Conservation (phyloP, 305 asterid species). For the Lippia alba region DNA sequence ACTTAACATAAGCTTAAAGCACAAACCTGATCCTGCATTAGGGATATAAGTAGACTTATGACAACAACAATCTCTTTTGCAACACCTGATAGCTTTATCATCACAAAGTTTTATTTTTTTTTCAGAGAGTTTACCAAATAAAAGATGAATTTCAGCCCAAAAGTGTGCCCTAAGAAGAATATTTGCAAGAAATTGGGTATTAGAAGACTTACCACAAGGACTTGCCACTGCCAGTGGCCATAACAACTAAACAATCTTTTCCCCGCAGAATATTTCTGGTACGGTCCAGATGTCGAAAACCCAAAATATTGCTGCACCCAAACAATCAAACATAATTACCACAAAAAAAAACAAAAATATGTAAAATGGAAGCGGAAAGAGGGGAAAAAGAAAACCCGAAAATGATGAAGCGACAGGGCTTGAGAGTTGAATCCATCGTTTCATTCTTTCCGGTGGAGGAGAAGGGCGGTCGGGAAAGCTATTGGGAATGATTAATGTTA, state of each 20-base stretch:
- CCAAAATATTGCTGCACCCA: slow-evolving; percentile 78
- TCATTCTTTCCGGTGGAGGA: slow-evolving; percentile 21
- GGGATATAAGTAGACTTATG: slow-evolving; percentile 88
- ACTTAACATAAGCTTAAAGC: slow-evolving; percentile 10
- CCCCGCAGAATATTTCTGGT: slow-evolving; percentile 80
- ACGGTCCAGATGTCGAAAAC: slow-evolving; percentile 80
- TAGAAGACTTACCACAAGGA: slow-evolving; percentile 67
- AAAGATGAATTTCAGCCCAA: slow-evolving; percentile 8
- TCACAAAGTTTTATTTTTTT: slow-evolving; percentile 25
- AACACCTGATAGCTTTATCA: slow-evolving; percentile 82
- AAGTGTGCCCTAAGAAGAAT: background rate
- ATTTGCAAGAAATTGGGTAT: slow-evolving; percentile 7
- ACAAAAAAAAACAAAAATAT: background rate
- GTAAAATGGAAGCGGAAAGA: background rate
- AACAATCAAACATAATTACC: slow-evolving; percentile 1
- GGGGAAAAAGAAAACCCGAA: slow-evolving; percentile 1
- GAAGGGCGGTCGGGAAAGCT: too few species aligned
- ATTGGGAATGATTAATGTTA: slow-evolving; percentile 1
- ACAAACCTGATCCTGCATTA: slow-evolving; percentile 95
- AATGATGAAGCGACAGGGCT: slow-evolving; percentile 46
- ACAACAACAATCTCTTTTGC: slow-evolving; percentile 77
- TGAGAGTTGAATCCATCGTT: slow-evolving; percentile 67
- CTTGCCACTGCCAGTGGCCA: slow-evolving; percentile 98
- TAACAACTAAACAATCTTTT: slow-evolving; percentile 80
- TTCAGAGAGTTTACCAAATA: too few species aligned